phyloP scores from a whole-genome alignment of 1,139 yeast genomes.

The Citeromyces hawaiiensis region DNA sequence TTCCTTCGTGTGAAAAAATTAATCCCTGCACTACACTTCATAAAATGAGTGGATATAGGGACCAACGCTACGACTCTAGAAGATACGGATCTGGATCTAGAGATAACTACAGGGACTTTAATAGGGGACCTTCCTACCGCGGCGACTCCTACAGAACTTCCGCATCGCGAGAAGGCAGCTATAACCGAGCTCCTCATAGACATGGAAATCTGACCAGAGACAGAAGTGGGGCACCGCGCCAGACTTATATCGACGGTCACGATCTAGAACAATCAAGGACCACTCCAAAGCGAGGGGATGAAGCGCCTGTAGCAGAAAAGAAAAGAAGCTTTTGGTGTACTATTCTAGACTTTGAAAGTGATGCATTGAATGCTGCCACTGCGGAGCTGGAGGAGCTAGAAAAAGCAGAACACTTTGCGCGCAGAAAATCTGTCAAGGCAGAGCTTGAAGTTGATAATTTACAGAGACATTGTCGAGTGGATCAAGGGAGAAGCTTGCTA shows the following conservation, averaged over 20 bases:
- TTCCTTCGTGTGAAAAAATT: no score
- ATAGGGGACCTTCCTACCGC: not conserved
- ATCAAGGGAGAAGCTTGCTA: constrained; percentile 12
- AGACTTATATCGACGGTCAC: not conserved
- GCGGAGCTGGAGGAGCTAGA: constrained; percentile 10
- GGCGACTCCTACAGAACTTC: not conserved
- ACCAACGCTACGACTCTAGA: not conserved
- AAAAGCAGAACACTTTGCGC: constrained; percentile 9
- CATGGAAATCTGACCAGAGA: not conserved
- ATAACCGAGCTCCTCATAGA: not conserved
- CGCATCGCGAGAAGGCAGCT: not conserved
- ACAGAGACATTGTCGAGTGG: constrained; percentile 12
- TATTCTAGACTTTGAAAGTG: not conserved
- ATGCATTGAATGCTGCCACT: not conserved
- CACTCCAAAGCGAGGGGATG: not conserved
- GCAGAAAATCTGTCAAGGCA: constrained; percentile 10
- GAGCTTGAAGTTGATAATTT: constrained; percentile 15
- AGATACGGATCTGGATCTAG: not conserved
- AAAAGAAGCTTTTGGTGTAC: not conserved
- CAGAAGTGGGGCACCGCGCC: not conserved
- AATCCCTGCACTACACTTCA: not conserved
- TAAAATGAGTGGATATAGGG: not conserved
- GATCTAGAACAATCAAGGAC: not conserved
- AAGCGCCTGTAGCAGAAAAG: not conserved
- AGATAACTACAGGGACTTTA: not conserved